Percentiles rank a stretch among this genome's conserved stretches.
Evolutionary conservation across 2,329 filamentous ascomycete genomes (phyloP).

Genomic region (Ilyonectria robusta): DNA sequence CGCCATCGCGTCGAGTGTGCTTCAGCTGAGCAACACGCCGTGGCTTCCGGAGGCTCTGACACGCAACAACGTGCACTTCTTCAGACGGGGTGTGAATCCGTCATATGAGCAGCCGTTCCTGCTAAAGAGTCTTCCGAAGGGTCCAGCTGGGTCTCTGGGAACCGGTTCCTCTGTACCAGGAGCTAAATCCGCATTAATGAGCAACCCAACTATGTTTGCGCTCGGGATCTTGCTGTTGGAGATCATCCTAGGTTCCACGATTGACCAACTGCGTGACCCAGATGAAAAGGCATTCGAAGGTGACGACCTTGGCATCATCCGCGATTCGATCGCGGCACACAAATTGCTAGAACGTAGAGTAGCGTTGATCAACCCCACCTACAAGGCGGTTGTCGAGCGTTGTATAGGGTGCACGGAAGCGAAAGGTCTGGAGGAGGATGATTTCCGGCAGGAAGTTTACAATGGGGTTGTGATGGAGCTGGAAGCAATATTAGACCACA

Average conservation of each 20-base stretch:
- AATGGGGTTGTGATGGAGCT: conserved; percentile 28
- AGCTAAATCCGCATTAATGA: background rate
- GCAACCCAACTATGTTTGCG: conserved; percentile 27
- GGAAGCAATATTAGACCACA: conserved; percentile 25
- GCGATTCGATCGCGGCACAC: conserved; percentile 10
- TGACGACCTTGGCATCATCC: background rate
- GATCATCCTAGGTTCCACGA: conserved; percentile 23
- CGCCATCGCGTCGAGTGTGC: conserved; percentile 29
- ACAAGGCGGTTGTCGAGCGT: conserved; percentile 24
- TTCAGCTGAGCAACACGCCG: conserved; percentile 37
- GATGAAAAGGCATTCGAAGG: background rate
- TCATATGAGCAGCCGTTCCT: conserved; percentile 22
- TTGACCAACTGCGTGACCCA: conserved; percentile 21
- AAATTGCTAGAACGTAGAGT: conserved; percentile 21
- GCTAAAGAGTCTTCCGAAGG: background rate
- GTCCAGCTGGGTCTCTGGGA: background rate
- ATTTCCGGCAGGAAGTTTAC: conserved; percentile 25
- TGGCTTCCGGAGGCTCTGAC: conserved; percentile 30
- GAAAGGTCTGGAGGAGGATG: conserved; percentile 26
- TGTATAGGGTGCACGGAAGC: conserved; percentile 30
- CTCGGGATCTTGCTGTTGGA: conserved; percentile 32
- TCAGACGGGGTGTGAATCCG: background rate
- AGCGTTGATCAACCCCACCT: conserved; percentile 12
- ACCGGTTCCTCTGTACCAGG: background rate
- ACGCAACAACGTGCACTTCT: conserved; percentile 21